Percentiles rank a stretch among this genome's conserved stretches.
phyloP scores from a whole-genome alignment of 164 flowering plant species.

The Echeveria elegans region DNA sequence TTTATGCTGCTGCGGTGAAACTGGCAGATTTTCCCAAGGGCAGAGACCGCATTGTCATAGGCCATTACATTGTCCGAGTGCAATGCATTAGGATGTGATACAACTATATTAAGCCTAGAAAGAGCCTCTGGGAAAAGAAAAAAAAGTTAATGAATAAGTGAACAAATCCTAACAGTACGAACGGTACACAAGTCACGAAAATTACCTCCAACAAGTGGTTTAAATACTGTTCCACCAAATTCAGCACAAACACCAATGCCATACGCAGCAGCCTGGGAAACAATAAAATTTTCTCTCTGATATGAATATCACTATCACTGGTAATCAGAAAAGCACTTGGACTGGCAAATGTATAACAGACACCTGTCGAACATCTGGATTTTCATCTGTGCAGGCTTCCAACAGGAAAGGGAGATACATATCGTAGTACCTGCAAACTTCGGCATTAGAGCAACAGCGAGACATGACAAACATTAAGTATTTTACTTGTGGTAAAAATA shows the following conservation, averaged over 20 bases:
- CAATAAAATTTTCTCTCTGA: neutral
- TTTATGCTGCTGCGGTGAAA: conserved; percentile 54
- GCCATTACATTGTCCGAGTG: conserved; percentile 65
- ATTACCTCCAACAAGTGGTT: conserved; percentile 87
- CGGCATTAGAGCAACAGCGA: neutral
- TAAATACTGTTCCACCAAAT: conserved; percentile 78
- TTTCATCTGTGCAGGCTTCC: conserved; percentile 75
- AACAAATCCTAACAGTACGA: neutral
- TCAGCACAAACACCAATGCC: conserved; percentile 98
- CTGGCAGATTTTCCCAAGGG: conserved; percentile 57
- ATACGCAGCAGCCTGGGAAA: conserved; percentile 90
- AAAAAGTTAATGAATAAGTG: neutral
- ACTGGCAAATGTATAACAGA: conserved; percentile 6
- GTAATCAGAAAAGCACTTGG: neutral
- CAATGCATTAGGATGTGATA: conserved; percentile 44
- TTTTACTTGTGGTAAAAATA: neutral
- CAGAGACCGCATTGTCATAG: conserved; percentile 78
- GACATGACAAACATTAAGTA: neutral
- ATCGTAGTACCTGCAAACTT: conserved; percentile 44
- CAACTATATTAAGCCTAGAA: conserved; percentile 64
- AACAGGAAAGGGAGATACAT: conserved; percentile 56
- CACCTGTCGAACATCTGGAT: conserved; percentile 66
- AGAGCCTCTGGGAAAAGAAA: conserved; percentile 79
- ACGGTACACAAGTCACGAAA: neutral
- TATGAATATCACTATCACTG: neutral